Base-by-base conservation (phyloP, 495 filamentous ascomycete species). In the Hypomontagnella monticulosa region DNA sequence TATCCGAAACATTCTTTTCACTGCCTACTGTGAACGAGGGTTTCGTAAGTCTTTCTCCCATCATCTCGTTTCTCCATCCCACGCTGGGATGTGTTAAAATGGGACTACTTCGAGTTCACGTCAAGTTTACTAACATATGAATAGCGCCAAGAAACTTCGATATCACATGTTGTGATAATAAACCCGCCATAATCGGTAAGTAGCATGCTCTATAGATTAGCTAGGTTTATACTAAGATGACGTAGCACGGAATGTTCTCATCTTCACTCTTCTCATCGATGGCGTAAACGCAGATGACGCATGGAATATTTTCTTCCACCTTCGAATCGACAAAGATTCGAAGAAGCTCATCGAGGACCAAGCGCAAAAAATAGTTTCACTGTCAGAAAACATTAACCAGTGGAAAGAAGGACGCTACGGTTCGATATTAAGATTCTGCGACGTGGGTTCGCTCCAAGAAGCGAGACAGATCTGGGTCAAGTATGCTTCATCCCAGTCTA, bases 1-100 rank as follows among this genome's bases (percentile, higher is more conserved):
- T 50, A 53, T 73, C 34, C 63, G 70, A 4, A 75, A 69, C 38
- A 74, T 75, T 27, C 49, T 75, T 1, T 77, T 74, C 49, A 77
- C 75, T 1, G n/a, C 32, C 1, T 49, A 73, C 54, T 58, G 30
- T 10, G 69, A 75, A 23, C 18, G 60, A 57, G 67, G 30, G 18
- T 53, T 62, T n/a, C 61, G 73, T 58, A 58, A 43, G 67, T 68
- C 9, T 12, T 6, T 14, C 16, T 40, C 5, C n/a, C 18, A 9
- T 15, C 34, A 40, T 16, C 23, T 19, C 3, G 15, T 18, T 43
- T 15, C 15, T 43, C 15, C 15, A 7, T 18, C 40, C 8, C 18
- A 43, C 18, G 38, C 12, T 41, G 38, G 38, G 12, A 14, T 41
- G 4, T 41, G 8, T 11, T 41, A 41, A 14, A 7, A 41, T 14